Evolutionary conservation across 2,329 filamentous ascomycete species (phyloP), one percentile per base, ranked within the genome.

Genomic region (Hypoxylon sp.): DNA sequence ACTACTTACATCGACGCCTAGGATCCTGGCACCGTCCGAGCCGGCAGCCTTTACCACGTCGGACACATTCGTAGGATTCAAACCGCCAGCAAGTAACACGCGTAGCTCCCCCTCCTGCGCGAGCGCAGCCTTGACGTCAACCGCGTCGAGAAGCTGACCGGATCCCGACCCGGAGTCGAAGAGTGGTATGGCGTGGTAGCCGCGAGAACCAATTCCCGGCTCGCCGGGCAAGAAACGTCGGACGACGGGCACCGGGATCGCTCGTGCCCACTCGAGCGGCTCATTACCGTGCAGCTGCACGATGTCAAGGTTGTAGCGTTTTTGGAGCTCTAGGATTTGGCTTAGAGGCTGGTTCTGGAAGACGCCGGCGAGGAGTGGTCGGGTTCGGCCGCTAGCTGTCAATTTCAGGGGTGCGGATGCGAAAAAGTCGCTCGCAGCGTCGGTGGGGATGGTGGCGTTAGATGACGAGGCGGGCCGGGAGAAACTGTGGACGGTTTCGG

Each of bases 231-330:
- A 88, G 79, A 98, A 99, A 51, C 90, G 91, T 68, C 89, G 89
- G 67, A 99, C 89, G 4, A 99, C 94, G 0, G 95, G 95, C 0
- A 97, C 93, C 1, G 95, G 94, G 50, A 99, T 93, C n/a, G 91
- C 79, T 47, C 80, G 86, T 1, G 94, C 90, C 94, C 94, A 99
- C 76, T 99, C 95, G 3, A 97, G 73, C 2, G 95, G 94, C 75
- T 99, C 96, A 48, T 90, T 85, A 7, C 95, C 96, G 74, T 99
- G 95, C 1, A 99, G 85, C 75, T 99, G 95, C 6, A 99, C 92
- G 55, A 97, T 81, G 75, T 99, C 95, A 44, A 99, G 86, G 47
- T 85, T 83, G 68, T 97, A 88, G 11, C 88, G 82, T 68, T 87
- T 87, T 71, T 96, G 91, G 75, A 94, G 88, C 66, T 89, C 85